These are phyloP conservation scores for Pythium biforme DNA, from an alignment of 352 stramenopile genomes.

Conservation along the genomic window DNA sequence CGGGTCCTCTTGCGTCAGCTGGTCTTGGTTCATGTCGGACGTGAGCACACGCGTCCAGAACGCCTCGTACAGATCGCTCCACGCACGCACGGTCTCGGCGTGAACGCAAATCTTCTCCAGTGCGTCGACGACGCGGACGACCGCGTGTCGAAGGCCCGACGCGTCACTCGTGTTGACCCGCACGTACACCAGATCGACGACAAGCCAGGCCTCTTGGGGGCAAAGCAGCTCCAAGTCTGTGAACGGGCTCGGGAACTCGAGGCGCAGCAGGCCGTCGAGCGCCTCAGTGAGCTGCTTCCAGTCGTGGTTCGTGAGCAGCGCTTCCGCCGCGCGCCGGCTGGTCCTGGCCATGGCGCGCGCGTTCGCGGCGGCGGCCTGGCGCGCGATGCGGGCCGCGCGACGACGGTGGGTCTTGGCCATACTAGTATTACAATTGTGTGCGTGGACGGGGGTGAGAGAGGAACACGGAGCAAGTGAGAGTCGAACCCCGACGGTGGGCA, in stretches of 20 bases:
- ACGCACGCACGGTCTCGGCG: conserved; percentile 1
- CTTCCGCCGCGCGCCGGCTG: background rate
- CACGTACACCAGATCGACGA: conserved; percentile 1
- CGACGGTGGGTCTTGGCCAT: background rate
- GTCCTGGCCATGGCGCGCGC: background rate
- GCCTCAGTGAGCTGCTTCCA: background rate
- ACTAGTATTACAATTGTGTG: too few relatives aligned
- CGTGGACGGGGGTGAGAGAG: too few relatives aligned
- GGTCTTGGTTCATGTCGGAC: conserved; percentile 5
- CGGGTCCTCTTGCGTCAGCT: background rate
- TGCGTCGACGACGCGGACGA: background rate
- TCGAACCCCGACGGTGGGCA: too few relatives aligned
- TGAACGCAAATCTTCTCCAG: background rate
- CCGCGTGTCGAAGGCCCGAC: background rate
- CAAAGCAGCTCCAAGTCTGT: background rate
- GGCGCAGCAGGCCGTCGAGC: background rate
- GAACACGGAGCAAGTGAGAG: too few relatives aligned
- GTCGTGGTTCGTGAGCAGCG: background rate
- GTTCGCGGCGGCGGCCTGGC: background rate
- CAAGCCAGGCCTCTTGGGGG: background rate
- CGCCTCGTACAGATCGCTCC: background rate
- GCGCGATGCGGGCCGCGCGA: background rate
- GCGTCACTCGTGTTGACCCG: background rate
- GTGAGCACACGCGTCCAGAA: background rate
- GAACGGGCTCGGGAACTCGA: conserved; percentile 5